These are phyloP conservation scores for Bacidia gigantensis DNA, from an alignment of 495 filamentous ascomycete species.

Conservation along the genomic window DNA sequence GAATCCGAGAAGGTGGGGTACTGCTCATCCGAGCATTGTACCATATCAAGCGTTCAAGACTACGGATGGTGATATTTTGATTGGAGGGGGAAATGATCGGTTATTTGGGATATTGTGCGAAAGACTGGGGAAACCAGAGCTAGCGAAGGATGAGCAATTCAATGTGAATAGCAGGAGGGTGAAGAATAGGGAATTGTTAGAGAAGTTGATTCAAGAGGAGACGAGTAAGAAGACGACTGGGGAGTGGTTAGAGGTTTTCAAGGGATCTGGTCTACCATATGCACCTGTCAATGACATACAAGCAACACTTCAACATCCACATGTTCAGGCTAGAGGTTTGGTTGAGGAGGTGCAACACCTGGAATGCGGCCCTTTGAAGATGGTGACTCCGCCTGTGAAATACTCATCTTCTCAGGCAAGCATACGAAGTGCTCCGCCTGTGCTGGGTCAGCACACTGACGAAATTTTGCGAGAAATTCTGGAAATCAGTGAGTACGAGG, in stretches of 20 bases:
- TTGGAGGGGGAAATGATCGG: conserved; percentile 88
- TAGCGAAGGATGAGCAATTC: conserved; percentile 64
- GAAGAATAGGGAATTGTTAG: conserved; percentile 59
- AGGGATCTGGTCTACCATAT: conserved; percentile 88
- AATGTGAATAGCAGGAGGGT: conserved; percentile 72
- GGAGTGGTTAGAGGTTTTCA: conserved; percentile 79
- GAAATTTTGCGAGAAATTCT: conserved; percentile 62
- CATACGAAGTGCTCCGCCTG: conserved; percentile 70
- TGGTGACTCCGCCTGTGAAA: conserved; percentile 93
- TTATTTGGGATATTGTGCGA: conserved; percentile 81
- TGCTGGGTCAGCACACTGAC: conserved; percentile 82
- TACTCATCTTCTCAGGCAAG: conserved; percentile 70
- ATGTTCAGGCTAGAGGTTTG: conserved; percentile 78
- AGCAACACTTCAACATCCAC: conserved; percentile 66
- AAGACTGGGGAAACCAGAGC: conserved; percentile 60
- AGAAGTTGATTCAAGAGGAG: conserved; percentile 58
- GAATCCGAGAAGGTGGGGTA: conserved; percentile 85
- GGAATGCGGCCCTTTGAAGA: conserved; percentile 67
- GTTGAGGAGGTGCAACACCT: conserved; percentile 75
- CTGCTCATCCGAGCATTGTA: conserved; percentile 93
- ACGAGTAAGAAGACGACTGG: conserved; percentile 67
- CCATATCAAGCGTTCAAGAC: conserved; percentile 89
- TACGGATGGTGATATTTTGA: conserved; percentile 77
- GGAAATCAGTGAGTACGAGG: conserved; percentile 45
- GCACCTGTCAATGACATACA: conserved; percentile 89